Conservation (phyloP, 116 monocot species). For the Trichopus zeylanicus region DNA sequence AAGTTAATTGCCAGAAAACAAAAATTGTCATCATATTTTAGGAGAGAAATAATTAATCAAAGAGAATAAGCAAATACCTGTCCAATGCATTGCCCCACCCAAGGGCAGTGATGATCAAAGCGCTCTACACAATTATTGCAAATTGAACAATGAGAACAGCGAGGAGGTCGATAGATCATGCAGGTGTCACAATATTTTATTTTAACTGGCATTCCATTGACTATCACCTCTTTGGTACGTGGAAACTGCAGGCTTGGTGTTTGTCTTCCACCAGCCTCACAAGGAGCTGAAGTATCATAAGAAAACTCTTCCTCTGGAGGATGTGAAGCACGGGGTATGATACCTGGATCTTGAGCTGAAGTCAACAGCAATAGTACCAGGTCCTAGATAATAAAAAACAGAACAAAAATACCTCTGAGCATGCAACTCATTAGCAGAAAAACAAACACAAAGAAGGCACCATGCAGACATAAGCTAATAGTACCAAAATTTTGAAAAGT, state of each 20-base stretch:
- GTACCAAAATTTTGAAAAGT: no score
- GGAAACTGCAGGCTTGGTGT: slow-evolving; percentile 61
- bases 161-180: slow-evolving; percentile 92
- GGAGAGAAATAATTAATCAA: neutral
- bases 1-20: neutral
- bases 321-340: slow-evolving; percentile 70
- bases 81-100: slow-evolving; percentile 97
- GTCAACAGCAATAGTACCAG: slow-evolving; percentile 68
- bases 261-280: slow-evolving; percentile 32
- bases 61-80: slow-evolving; percentile 31
- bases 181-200: slow-evolving; percentile 92
- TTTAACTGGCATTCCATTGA: slow-evolving; percentile 66
- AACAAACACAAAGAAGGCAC: neutral
- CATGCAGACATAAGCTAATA: no score
- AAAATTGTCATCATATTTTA: neutral
- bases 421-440: no score
- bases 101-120: slow-evolving; percentile 96
- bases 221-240: slow-evolving; percentile 66
- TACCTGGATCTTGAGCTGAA: slow-evolving; percentile 86
- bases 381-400: slow-evolving; percentile 27
- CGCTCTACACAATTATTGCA: slow-evolving; percentile 95
- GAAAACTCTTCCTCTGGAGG: slow-evolving; percentile 79
- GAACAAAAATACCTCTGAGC: neutral
- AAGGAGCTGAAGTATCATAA: slow-evolving; percentile 35
- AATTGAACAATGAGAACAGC: slow-evolving; percentile 89